Conservation (phyloP, 805 yeast species). For the Candida boleticola region DNA sequence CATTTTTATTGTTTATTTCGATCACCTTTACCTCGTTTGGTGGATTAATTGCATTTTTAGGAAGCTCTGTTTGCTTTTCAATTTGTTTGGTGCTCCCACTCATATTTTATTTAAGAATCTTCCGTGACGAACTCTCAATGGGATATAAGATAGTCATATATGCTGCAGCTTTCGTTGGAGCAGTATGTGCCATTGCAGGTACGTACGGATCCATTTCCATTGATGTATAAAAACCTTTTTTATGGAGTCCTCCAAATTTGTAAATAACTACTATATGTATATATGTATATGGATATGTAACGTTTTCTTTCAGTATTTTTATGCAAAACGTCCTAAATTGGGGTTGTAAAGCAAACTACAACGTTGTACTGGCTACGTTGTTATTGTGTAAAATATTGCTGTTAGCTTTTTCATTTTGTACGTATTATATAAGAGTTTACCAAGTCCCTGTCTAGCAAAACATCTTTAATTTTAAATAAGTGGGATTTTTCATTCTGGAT, state of each 20-base stretch:
- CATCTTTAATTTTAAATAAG: too few species aligned
- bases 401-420: too few species aligned
- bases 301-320: background rate
- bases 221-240: conserved; percentile 8
- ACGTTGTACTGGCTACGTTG: too few species aligned
- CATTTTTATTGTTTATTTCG: conserved; percentile 21
- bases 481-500: too few species aligned
- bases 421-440: too few species aligned
- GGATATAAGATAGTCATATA: conserved; percentile 11
- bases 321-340: too few species aligned
- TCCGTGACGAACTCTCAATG: conserved; percentile 18
- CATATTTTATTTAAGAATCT: conserved; percentile 29
- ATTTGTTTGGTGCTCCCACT: conserved; percentile 41
- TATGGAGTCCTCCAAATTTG: too few species aligned
- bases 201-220: conserved; percentile 22
- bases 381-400: too few species aligned
- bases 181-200: conserved; percentile 23
- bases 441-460: too few species aligned
- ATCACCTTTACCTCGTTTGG: conserved; percentile 38
- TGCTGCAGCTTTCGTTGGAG: conserved; percentile 18
- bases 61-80: conserved; percentile 41
- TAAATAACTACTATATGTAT: background rate
- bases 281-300: background rate
- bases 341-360: too few species aligned
- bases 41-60: conserved; percentile 38